Conservation (phyloP, 768 basidiomycete genomes). For the Psilocybe azurescens region DNA sequence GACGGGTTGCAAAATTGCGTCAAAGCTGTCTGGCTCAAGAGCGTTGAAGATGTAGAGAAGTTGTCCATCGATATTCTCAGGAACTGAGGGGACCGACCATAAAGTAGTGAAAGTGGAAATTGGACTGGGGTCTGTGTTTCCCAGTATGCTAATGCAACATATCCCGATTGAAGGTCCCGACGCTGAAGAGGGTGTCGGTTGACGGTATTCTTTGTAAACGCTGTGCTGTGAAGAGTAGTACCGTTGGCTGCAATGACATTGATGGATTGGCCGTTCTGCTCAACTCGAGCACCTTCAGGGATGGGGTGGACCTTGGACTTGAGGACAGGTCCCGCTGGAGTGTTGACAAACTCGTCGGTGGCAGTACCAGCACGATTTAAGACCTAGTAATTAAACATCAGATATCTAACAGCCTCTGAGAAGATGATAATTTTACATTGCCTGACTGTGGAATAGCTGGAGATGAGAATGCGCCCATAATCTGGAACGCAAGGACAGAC, state of each 20-base stretch:
- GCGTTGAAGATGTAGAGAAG: conserved; percentile 29
- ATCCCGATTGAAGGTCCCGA: neutral
- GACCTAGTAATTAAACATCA: neutral
- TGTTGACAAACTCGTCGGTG: neutral
- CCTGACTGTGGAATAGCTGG: neutral
- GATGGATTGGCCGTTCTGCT: neutral
- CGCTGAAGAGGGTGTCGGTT: too few species aligned
- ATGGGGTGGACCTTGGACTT: neutral
- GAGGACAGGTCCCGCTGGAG: neutral
- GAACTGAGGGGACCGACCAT: conserved; percentile 28
- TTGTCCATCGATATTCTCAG: conserved; percentile 22
- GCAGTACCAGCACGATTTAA: neutral
- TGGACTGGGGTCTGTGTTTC: conserved; percentile 19
- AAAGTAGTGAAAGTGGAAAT: conserved; percentile 20
- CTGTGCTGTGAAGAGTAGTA: neutral
- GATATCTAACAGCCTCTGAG: neutral
- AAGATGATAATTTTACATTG: neutral
- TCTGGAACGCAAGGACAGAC: neutral
- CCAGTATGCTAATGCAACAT: conserved; percentile 23
- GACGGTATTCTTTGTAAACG: neutral
- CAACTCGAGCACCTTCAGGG: neutral
- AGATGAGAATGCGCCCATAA: neutral
- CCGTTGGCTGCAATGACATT: neutral
- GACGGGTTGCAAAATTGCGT: conserved; percentile 27
- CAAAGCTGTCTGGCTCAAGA: conserved; percentile 19